These are phyloP conservation scores for Yueomyces sp. DNA, from an alignment of 805 yeast species.

Conservation along the genomic window DNA sequence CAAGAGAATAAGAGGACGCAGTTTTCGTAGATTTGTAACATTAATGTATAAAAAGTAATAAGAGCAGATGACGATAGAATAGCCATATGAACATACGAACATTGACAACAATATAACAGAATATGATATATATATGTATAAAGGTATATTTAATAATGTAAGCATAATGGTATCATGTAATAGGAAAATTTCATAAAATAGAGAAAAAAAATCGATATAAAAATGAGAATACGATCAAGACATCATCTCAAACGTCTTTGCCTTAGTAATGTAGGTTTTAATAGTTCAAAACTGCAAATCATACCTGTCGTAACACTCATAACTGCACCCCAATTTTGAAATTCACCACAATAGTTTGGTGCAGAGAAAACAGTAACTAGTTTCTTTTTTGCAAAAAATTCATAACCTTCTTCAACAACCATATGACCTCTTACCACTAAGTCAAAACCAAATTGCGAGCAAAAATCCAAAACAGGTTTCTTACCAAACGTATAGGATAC, in stretches of 20 bases:
- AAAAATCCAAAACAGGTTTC: constrained; percentile 53
- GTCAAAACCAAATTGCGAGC: constrained; percentile 54
- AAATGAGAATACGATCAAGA: too few relatives aligned
- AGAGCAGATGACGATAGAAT: too few relatives aligned
- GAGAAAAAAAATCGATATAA: not conserved
- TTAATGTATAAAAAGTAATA: too few relatives aligned
- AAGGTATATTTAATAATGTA: too few relatives aligned
- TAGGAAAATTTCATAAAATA: too few relatives aligned
- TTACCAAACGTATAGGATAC: constrained; percentile 68
- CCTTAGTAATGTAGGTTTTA: constrained; percentile 33
- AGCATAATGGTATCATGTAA: too few relatives aligned
- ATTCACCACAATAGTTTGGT: constrained; percentile 76
- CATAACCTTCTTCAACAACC: constrained; percentile 86
- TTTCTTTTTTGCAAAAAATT: constrained; percentile 60
- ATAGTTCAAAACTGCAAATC: constrained; percentile 58
- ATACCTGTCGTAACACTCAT: constrained; percentile 58
- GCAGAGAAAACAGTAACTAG: constrained; percentile 71
- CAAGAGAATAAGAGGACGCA: constrained; percentile 25
- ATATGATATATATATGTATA: too few relatives aligned
- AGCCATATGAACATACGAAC: too few relatives aligned
- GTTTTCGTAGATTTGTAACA: constrained; percentile 8
- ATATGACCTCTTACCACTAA: constrained; percentile 71
- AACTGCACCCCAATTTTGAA: constrained; percentile 68
- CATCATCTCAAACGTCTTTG: too few relatives aligned
- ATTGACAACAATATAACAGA: too few relatives aligned